A percentile compares a stretch with the other conserved stretches of the same genome.
Evolutionary conservation across 495 filamentous ascomycete species (phyloP).

Genomic region (Ramalina peruviana): DNA sequence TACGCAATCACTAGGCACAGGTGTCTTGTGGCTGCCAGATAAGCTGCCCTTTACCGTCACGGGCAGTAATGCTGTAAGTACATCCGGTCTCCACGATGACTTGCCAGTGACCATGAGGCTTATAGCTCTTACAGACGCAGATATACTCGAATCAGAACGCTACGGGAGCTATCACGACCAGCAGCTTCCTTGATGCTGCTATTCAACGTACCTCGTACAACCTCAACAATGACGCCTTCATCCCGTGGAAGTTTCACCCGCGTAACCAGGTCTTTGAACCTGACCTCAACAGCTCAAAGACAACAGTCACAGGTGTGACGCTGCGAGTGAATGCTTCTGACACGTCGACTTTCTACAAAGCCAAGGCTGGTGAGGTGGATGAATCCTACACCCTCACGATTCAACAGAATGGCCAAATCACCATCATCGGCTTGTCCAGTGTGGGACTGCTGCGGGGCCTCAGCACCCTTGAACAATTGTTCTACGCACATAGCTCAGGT

Average conservation of each 20-base stretch:
- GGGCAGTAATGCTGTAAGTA: not conserved
- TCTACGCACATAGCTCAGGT: slow-evolving; percentile 15
- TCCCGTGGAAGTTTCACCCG: slow-evolving; percentile 65
- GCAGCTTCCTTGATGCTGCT: not conserved
- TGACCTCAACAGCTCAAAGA: not conserved
- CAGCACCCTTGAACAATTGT: slow-evolving; percentile 41
- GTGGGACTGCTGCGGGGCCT: slow-evolving; percentile 46
- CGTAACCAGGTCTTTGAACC: slow-evolving; percentile 51
- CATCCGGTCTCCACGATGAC: too few relatives aligned
- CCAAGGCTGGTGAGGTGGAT: slow-evolving; percentile 27
- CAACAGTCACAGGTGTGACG: not conserved
- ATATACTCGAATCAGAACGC: not conserved
- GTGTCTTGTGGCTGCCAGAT: not conserved
- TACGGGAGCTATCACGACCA: not conserved
- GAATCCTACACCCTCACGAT: slow-evolving; percentile 44
- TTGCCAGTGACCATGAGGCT: not conserved
- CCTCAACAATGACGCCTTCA: slow-evolving; percentile 24
- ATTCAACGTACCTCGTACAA: not conserved
- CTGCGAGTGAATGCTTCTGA: slow-evolving; percentile 2
- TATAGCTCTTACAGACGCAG: not conserved
- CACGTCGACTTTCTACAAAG: not conserved
- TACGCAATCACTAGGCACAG: not conserved
- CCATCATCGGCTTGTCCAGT: slow-evolving; percentile 34
- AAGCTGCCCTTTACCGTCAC: not conserved
- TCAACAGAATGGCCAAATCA: slow-evolving; percentile 20